phyloP scores from a whole-genome alignment of 2,329 filamentous ascomycete species.

The Rhynchosporium agropyri region DNA sequence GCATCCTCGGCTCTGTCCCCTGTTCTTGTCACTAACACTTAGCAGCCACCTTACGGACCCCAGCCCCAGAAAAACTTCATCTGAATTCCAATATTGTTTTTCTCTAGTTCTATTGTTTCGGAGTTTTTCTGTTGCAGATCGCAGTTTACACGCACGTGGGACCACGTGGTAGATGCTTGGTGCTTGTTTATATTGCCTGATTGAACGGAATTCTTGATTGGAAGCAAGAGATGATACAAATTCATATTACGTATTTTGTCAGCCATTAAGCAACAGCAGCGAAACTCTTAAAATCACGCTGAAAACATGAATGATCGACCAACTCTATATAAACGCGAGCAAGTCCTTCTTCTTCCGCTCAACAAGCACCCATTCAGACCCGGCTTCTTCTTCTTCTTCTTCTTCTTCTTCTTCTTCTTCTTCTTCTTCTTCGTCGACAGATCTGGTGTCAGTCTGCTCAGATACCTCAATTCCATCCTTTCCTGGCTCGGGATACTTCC shows the following conservation, averaged over 20 bases:
- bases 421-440: neutral
- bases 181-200: neutral
- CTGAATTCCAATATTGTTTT: neutral
- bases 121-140: slow-evolving; percentile 12
- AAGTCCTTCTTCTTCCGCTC: slow-evolving; percentile 27
- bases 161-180: slow-evolving; percentile 6
- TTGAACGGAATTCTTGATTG: no score
- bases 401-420: slow-evolving; percentile 18
- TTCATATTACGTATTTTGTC: no score
- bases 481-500: slow-evolving; percentile 50
- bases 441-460: neutral
- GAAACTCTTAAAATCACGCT: no score
- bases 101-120: neutral
- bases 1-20: slow-evolving; percentile 11
- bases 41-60: slow-evolving; percentile 11
- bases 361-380: slow-evolving; percentile 28
- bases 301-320: neutral
- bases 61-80: slow-evolving; percentile 5
- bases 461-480: slow-evolving; percentile 24
- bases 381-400: neutral
- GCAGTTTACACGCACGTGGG: slow-evolving; percentile 12
- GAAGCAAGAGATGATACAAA: no score
- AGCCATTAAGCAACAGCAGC: no score
- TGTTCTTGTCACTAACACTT: slow-evolving; percentile 1
- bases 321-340: slow-evolving; percentile 26